A percentile compares a stretch with the other conserved stretches of the same genome.
Evolutionary conservation across 2,329 filamentous ascomycete species (phyloP).

Genomic region (Tolypocladium paradoxum): DNA sequence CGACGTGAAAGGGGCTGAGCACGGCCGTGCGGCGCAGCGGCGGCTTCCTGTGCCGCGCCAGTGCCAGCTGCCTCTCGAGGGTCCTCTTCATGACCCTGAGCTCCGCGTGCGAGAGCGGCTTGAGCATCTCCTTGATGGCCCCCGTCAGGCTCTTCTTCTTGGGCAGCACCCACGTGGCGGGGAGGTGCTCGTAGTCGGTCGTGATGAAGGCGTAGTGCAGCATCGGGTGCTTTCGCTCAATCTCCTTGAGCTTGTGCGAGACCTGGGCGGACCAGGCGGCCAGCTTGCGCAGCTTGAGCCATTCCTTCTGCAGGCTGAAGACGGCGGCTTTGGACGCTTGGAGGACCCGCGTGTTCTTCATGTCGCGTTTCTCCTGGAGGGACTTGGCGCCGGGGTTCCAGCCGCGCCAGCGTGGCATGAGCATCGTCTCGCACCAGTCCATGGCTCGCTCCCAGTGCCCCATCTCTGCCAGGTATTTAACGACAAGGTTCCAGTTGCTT

Average conservation of each 20-base stretch:
- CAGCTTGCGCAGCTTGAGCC: conserved; percentile 36
- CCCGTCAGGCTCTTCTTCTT: conserved; percentile 13
- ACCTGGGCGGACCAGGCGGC: conserved; percentile 37
- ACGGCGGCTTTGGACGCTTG: conserved; percentile 28
- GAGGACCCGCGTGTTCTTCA: conserved; percentile 23
- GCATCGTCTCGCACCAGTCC: conserved; percentile 58
- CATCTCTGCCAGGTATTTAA: conserved; percentile 55
- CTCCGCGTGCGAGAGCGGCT: conserved; percentile 18
- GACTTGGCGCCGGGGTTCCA: conserved; percentile 37
- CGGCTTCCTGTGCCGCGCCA: not conserved
- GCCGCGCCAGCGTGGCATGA: conserved; percentile 71
- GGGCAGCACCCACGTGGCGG: conserved; percentile 13
- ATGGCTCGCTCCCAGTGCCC: conserved; percentile 58
- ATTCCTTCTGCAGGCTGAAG: conserved; percentile 36
- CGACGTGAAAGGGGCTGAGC: conserved; percentile 4
- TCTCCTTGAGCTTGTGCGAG: conserved; percentile 24
- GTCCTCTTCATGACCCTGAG: conserved; percentile 13
- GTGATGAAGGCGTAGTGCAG: conserved; percentile 29
- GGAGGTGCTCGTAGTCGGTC: conserved; percentile 17
- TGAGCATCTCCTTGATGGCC: conserved; percentile 17
- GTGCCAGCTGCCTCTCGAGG: conserved; percentile 9
- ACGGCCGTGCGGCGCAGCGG: not conserved
- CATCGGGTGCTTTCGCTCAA: conserved; percentile 28
- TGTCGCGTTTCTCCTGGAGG: conserved; percentile 24
- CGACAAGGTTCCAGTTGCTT: conserved; percentile 70